A percentile compares a stretch with the other conserved stretches of the same genome.
Conservation (phyloP, 108 stramenopile genomes). For the Nannochloropsis salina region DNA sequence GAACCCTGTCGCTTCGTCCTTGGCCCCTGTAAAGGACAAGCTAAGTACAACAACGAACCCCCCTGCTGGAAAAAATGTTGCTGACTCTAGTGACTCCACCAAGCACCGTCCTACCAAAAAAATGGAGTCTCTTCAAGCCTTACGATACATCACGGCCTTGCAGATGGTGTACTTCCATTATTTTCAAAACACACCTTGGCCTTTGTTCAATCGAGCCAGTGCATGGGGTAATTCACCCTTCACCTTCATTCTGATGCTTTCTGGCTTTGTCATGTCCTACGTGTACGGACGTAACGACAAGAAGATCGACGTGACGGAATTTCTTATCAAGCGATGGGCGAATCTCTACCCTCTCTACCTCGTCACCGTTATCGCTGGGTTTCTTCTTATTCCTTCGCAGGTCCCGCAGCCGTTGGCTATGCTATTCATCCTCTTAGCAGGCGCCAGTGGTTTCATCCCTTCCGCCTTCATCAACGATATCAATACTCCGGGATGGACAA, state of each 20-base stretch:
- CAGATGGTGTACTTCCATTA: constrained; percentile 8
- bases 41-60: neutral
- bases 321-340: constrained; percentile 13
- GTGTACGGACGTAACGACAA: neutral
- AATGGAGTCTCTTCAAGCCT: constrained; percentile 15
- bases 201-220: neutral
- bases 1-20: neutral
- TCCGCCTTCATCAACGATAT: constrained; percentile 12
- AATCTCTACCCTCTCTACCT: neutral
- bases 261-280: neutral
- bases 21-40: neutral
- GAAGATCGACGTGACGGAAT: constrained; percentile 15
- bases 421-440: neutral
- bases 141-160: constrained; percentile 1
- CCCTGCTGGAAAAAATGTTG: neutral
- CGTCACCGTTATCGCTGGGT: neutral
- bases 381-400: neutral
- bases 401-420: neutral
- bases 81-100: neutral
- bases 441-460: neutral
- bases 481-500: neutral
- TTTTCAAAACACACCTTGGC: neutral
- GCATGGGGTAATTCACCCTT: neutral
- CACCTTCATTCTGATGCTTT: neutral
- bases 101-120: neutral